A percentile compares a stretch with the other conserved stretches of the same genome.
Conservation (phyloP, 805 yeast species). For the Candida nanaspora region DNA sequence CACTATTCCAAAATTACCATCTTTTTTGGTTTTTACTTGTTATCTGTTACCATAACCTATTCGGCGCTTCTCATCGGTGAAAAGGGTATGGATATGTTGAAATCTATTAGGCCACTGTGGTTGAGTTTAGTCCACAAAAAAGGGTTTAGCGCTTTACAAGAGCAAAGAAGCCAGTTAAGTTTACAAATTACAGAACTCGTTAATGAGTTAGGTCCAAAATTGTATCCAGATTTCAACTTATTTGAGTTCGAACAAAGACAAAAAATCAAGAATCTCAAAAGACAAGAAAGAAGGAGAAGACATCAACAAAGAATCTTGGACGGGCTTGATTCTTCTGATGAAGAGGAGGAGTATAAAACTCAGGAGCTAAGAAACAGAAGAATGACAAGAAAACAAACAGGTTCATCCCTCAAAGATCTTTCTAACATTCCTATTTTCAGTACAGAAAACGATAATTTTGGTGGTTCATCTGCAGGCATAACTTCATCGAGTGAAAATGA, state of each 20-base stretch:
- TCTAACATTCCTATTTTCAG: slow-evolving; percentile 48
- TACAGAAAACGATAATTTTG: slow-evolving; percentile 28
- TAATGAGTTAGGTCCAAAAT: slow-evolving; percentile 73
- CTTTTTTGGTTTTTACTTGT: slow-evolving; percentile 47
- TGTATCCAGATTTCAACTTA: slow-evolving; percentile 79
- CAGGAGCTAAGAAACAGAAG: slow-evolving; percentile 39
- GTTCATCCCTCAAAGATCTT: slow-evolving; percentile 35
- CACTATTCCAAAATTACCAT: slow-evolving; percentile 14
- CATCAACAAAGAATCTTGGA: slow-evolving; percentile 7
- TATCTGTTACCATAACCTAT: slow-evolving; percentile 70
- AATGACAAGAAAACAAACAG: slow-evolving; percentile 18
- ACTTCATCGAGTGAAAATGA: slow-evolving; percentile 24
- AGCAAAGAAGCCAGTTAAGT: slow-evolving; percentile 54
- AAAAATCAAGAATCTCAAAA: slow-evolving; percentile 23
- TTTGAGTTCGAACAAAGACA: slow-evolving; percentile 36
- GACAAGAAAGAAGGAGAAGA: slow-evolving; percentile 15
- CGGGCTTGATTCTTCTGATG: slow-evolving; percentile 31
- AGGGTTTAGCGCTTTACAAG: slow-evolving; percentile 51
- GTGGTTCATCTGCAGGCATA: slow-evolving; percentile 22
- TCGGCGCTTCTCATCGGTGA: slow-evolving; percentile 92
- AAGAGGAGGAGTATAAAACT: slow-evolving; percentile 43
- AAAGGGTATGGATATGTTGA: slow-evolving; percentile 82
- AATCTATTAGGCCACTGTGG: slow-evolving; percentile 76
- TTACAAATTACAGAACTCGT: slow-evolving; percentile 72
- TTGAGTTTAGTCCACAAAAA: slow-evolving; percentile 53